phyloP scores from a whole-genome alignment of 139 green algal genomes.

The Micractinium conductrix region DNA sequence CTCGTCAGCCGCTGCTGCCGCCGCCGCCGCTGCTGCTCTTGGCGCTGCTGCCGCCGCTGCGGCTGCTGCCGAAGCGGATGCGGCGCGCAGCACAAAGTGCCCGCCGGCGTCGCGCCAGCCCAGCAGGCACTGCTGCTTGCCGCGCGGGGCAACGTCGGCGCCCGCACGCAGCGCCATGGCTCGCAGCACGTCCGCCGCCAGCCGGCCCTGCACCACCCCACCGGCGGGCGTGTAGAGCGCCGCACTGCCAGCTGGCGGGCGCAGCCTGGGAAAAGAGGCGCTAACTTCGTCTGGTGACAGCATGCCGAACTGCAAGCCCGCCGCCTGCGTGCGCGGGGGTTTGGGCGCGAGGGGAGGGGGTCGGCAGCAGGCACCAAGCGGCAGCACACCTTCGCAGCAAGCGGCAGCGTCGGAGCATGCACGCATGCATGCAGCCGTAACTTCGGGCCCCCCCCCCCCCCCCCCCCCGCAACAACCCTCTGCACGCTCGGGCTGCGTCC shows the following conservation, averaged over 20 bases:
- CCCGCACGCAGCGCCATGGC: conserved; percentile 14
- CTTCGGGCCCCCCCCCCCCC: too few species aligned
- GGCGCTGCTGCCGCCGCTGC: neutral
- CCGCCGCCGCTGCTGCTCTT: neutral
- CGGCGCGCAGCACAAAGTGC: conserved; percentile 19
- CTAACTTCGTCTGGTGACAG: neutral
- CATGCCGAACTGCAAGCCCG: conserved; percentile 10
- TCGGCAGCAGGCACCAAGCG: neutral
- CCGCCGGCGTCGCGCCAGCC: conserved; percentile 27
- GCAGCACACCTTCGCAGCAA: too few species aligned
- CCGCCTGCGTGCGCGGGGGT: neutral
- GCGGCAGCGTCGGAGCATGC: too few species aligned
- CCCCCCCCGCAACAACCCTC: too few species aligned
- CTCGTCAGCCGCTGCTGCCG: neutral
- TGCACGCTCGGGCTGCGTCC: too few species aligned
- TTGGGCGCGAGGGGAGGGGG: neutral
- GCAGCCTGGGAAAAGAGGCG: conserved; percentile 14
- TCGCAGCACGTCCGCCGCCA: conserved; percentile 5
- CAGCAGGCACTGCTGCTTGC: conserved; percentile 10
- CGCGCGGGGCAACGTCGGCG: neutral
- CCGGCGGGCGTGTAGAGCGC: neutral
- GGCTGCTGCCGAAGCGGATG: neutral
- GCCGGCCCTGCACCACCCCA: conserved; percentile 3
- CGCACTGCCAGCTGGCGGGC: neutral
- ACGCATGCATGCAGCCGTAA: too few species aligned